Evolutionary conservation across 2,329 filamentous ascomycete species (phyloP), one percentile per base, ranked within the genome.

Genomic region (Fusarium sterilihyphosum): DNA sequence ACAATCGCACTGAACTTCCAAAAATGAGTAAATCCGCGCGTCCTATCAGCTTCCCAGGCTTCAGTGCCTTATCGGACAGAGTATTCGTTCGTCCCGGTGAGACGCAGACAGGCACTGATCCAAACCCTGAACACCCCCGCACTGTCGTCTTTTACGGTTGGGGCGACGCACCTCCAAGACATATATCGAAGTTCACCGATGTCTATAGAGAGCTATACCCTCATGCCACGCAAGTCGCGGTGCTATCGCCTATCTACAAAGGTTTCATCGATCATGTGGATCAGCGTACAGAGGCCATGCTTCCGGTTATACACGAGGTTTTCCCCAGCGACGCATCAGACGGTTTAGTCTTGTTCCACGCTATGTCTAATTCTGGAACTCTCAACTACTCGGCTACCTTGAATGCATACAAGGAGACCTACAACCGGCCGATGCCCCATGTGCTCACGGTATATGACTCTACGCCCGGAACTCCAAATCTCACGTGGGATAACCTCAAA

Each of bases 61-160:
- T 69, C 20, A 11, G 2, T 1, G 11, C 41, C 5, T 8, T 63
- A 2, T 69, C 66, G 8, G 8, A 50, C 0, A 33, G 41, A 20
- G 31, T 69, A 6, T 69, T 56, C 2, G 26, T 69, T 13, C 41
- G 56, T 2, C 8, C 22, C 0, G 20, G 37, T 8, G 56, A 68
- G 2, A 22, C 20, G 14, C 0, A 24, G 6, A 18, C 17, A 20
- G n/a, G 18, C 12, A n/a, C 16, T 4, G 17, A 12, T 2, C 20
- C 41, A 6, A 29, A 10, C 3, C 10, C 31, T 1, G 16, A 17
- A 11, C 37, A 63, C 4, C 66, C 66, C 6, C 41, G 26, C 1
- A 14, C 57, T 8, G n/a, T 69, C 6, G 18, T 69, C 22, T 33
- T 69, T 8, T 69, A 63, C 4, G 66, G 64, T n/a, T 69, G 66